Base-by-base conservation (phyloP, 768 basidiomycete genomes). In the Gloeostereum incarnatum region DNA sequence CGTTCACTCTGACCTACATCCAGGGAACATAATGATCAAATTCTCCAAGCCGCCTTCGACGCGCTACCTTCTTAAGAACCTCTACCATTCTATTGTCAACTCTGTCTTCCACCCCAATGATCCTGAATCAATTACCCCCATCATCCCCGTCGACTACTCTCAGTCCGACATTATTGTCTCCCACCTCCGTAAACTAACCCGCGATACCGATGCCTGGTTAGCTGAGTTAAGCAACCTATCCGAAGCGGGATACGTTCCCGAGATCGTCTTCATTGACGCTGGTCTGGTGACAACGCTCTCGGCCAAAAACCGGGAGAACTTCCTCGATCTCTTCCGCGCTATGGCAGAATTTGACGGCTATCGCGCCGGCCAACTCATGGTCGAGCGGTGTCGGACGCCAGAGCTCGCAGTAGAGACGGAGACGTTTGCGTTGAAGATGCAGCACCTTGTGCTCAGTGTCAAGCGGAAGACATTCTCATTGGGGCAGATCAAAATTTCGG, bases 321-420 rank as follows among this genome's bases (percentile, higher is more conserved):
- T 99, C 57, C 73, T 99, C 32, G 94, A 99, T 52, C 80, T 99
- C 44, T 98, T 99, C 65, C 81, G 84, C 38, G 90, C 94, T 3
- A 74, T 99, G 24, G 94, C 96, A 23, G 81, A 92, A 49, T 99
- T 99, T 43, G 96, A 99, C 55, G 96, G 96, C 0, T 98, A 98
- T 60, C 83, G 80, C 43, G 79, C 89, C 1, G 96, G 96, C 1
- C 81, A 89, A 44, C 78, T 99, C 37, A 98, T 99, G 94, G 75
- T 98, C 38, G 87, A 91, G 58, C 83, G 93, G 19, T 97, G 91
- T 49, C 81, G 88, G 14, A 74, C 84, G 10, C 96, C 96, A 1
- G 84, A 94, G 42, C 71, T 94, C 24, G 92, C 82, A 4, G 65
- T 93, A 41, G 91, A 99, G 48, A 72, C 82, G 2, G 93, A 98